Percentiles rank a stretch among this genome's conserved stretches.
Evolutionary conservation across 2,329 filamentous ascomycete genomes (phyloP).

Genomic region (Coccinonectria pachysandricola): DNA sequence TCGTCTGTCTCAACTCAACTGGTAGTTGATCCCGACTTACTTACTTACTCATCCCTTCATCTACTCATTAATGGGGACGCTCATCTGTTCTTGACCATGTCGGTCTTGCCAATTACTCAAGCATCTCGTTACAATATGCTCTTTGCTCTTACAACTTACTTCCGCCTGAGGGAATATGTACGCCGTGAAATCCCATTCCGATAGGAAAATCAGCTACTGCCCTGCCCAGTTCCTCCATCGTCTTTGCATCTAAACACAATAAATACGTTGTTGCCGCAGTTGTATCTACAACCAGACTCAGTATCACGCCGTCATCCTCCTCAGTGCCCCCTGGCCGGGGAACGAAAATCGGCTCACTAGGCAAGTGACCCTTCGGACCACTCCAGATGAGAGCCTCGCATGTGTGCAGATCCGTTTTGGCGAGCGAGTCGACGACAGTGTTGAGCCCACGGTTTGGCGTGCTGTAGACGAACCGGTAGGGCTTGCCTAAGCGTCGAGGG

Average conservation of each 20-base stretch:
- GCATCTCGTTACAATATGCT: too few species aligned
- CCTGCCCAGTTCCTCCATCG: slow-evolving; percentile 52
- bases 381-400: slow-evolving; percentile 46
- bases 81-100: too few species aligned
- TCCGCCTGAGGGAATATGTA: slow-evolving; percentile 33
- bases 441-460: slow-evolving; percentile 45
- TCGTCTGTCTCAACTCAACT: too few species aligned
- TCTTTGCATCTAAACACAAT: slow-evolving; percentile 51
- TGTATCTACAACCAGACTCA: slow-evolving; percentile 56
- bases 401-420: slow-evolving; percentile 53
- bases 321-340: slow-evolving; percentile 29
- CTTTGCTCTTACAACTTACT: too few species aligned
- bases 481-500: slow-evolving; percentile 38
- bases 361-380: slow-evolving; percentile 47
- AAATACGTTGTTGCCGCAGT: slow-evolving; percentile 50
- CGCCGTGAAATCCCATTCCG: slow-evolving; percentile 55
- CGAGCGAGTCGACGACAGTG: slow-evolving; percentile 50
- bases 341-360: slow-evolving; percentile 61
- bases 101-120: too few species aligned
- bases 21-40: too few species aligned
- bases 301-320: slow-evolving; percentile 54
- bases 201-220: slow-evolving; percentile 53
- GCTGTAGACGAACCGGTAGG: slow-evolving; percentile 52
- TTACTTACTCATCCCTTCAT: too few species aligned
- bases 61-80: too few species aligned